Evolutionary conservation across 2,329 filamentous ascomycete species (phyloP).

Genomic region (Colletotrichum magnum): DNA sequence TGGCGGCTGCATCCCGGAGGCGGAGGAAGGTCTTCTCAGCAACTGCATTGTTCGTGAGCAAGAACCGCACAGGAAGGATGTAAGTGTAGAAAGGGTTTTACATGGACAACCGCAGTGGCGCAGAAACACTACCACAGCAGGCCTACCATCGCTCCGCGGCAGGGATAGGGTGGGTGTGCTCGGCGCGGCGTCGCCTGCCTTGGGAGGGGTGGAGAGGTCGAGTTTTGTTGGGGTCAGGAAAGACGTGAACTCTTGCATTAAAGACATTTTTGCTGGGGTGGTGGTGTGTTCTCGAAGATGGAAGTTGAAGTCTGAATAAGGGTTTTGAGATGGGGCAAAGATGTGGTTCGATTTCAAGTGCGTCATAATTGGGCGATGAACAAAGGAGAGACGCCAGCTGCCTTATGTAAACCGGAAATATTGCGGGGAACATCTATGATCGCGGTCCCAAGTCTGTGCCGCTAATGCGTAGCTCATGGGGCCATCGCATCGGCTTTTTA

Average conservation of each 20-base stretch:
- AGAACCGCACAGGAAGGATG: too few species aligned
- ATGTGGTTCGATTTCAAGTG: not conserved
- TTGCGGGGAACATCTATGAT: too few species aligned
- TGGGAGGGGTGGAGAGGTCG: not conserved
- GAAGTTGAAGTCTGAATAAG: not conserved
- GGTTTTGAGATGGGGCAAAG: not conserved
- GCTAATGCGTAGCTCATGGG: too few species aligned
- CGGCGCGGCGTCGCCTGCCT: slow-evolving; percentile 9
- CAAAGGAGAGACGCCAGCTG: too few species aligned
- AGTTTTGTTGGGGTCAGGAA: slow-evolving; percentile 19
- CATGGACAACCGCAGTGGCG: slow-evolving; percentile 83
- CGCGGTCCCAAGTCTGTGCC: too few species aligned
- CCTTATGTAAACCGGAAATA: too few species aligned
- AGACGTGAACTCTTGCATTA: slow-evolving; percentile 25
- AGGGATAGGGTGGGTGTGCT: slow-evolving; percentile 54
- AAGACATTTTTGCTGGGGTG: slow-evolving; percentile 11
- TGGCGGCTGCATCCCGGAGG: slow-evolving; percentile 66
- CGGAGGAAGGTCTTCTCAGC: slow-evolving; percentile 76
- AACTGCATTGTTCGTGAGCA: slow-evolving; percentile 58
- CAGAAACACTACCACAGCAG: slow-evolving; percentile 76
- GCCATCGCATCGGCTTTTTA: too few species aligned
- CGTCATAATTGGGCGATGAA: not conserved
- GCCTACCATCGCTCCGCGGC: slow-evolving; percentile 66
- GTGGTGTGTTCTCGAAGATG: not conserved
- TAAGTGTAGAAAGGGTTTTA: too few species aligned